Evolutionary conservation across 2,329 filamentous ascomycete species (phyloP), one percentile per base, ranked within the genome.

Genomic region (Claviceps sorghi): DNA sequence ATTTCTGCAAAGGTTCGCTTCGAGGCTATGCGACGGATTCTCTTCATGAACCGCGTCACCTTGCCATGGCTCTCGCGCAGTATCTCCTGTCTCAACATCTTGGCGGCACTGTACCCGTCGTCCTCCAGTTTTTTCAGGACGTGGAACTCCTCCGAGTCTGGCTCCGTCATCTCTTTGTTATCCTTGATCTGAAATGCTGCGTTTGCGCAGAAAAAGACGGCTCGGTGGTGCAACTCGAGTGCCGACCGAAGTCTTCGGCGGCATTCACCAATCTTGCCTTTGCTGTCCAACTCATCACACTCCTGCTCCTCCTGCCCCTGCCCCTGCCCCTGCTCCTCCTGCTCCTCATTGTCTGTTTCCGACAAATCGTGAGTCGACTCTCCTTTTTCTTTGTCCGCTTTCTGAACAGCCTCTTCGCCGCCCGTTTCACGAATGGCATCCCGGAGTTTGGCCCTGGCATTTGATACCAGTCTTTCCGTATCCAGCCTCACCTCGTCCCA

Each of bases 131-230:
- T 78, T 59, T 94, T 86, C 2, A 91, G 69, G 0, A 68, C 67
- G 50, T 74, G 69, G 60, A 83, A 89, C 17, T 83, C 77, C 1
- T 82, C 79, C 0, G 86, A 87, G 5, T 81, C 80, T 1, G 83
- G 79, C 22, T 71, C 63, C 0, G 83, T 88, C 59, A 83, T 69
- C 1, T 78, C 72, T 45, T 77, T 65, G 52, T 90, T 79, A 0
- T 80, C 78, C 62, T 90, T 93, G 55, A 94, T 85, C 61, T 95
- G 88, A 62, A 82, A 96, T 58, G 83, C 83, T 0, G 83, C 84
- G 58, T 89, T 95, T 15, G 84, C 88, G 29, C 83, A 83, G 62
- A 94, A 95, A 68, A 96, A 96, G 1, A 80, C 75, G 32, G 84
- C 88, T 57, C 84, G 82, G 64, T 96, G 91, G 55, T 91, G 78